Evolutionary conservation across 192 early-diverging fungal genomes (phyloP).

Genomic region (Pilaira anomala): DNA sequence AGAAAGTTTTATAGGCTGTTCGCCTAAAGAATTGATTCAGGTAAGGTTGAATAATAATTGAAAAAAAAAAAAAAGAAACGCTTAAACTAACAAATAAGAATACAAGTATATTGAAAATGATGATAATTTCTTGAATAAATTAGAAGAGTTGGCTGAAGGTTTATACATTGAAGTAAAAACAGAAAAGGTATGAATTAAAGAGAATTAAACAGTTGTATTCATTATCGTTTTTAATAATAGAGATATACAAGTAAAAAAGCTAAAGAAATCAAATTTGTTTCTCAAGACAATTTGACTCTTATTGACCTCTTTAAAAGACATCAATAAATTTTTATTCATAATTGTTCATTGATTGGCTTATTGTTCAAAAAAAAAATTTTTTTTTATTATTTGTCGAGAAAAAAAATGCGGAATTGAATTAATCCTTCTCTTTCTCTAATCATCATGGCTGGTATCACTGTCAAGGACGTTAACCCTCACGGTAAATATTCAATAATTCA

Average conservation of each 20-base stretch:
- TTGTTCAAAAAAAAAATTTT: too few species aligned
- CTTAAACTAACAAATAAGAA: too few species aligned
- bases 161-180: not conserved
- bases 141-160: not conserved
- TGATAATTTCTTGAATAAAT: not conserved
- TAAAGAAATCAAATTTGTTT: not conserved
- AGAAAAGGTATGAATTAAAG: too few species aligned
- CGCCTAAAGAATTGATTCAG: not conserved
- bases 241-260: not conserved
- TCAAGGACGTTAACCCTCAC: conserved; percentile 14
- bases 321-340: too few species aligned
- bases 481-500: conserved; percentile 10
- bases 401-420: not conserved
- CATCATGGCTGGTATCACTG: conserved; percentile 18
- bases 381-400: too few species aligned
- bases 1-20: not conserved
- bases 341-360: too few species aligned
- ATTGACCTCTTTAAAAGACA: too few species aligned
- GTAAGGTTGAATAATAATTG: not conserved
- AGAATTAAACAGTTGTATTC: too few species aligned
- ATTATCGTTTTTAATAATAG: too few species aligned
- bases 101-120: not conserved
- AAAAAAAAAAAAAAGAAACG: too few species aligned
- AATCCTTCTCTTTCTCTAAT: conserved; percentile 16
- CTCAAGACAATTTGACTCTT: too few species aligned